Evolutionary conservation across 1,139 yeast species (phyloP).

Genomic region (Diutina ranongensis): DNA sequence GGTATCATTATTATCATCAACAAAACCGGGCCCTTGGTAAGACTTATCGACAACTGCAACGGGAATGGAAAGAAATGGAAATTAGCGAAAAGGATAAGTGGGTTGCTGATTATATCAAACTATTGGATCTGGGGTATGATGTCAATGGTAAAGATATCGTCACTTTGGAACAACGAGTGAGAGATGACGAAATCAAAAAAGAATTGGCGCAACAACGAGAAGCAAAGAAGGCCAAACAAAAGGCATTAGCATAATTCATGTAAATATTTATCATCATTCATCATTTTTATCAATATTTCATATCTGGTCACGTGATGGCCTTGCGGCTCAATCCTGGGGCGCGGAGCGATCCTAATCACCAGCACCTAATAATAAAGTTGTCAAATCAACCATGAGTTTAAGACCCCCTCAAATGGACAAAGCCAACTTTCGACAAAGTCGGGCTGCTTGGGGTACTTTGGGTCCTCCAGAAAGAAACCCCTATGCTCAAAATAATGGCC

Average conservation of each 20-base stretch:
- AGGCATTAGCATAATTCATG: too few relatives aligned
- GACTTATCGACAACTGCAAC: neutral
- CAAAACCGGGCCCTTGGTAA: neutral
- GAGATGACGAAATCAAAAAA: neutral
- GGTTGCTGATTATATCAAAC: neutral
- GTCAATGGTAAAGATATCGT: neutral
- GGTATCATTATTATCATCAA: neutral
- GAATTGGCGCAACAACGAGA: neutral
- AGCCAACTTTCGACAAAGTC: conserved; percentile 1
- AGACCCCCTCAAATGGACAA: neutral
- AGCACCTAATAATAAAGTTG: too few relatives aligned
- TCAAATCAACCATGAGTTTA: neutral
- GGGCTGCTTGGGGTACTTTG: conserved; percentile 3
- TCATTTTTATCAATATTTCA: too few relatives aligned
- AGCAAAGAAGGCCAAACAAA: neutral
- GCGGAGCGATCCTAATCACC: neutral
- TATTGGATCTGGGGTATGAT: neutral
- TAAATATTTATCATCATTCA: too few relatives aligned
- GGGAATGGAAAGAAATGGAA: neutral
- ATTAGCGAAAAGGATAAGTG: neutral
- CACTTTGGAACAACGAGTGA: neutral
- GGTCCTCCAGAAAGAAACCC: conserved; percentile 1
- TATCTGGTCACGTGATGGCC: neutral
- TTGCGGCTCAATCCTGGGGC: neutral
- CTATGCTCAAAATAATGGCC: neutral